These are phyloP conservation scores for Pisolithus microcarpus DNA, from an alignment of 768 basidiomycete species.

Conservation along the genomic window DNA sequence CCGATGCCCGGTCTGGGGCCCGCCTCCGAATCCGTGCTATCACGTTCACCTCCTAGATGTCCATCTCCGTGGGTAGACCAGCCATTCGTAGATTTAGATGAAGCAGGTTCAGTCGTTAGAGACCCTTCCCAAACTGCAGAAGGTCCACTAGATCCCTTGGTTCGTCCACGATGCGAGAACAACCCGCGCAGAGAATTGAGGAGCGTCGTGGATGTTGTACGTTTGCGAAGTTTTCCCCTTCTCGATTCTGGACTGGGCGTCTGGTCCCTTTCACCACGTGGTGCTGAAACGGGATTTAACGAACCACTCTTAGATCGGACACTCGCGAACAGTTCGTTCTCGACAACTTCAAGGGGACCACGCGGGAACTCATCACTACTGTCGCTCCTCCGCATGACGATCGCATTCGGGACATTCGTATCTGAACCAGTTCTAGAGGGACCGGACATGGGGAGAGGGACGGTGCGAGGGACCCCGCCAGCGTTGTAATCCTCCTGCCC, in stretches of 20 bases:
- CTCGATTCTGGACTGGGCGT: neutral
- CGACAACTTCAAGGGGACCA: too few relatives aligned
- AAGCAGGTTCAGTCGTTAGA: constrained; percentile 1
- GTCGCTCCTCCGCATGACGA: too few relatives aligned
- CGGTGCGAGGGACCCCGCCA: too few relatives aligned
- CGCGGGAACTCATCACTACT: too few relatives aligned
- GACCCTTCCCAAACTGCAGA: constrained; percentile 8
- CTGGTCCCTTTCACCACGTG: too few relatives aligned
- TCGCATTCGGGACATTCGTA: neutral
- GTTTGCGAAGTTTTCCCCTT: constrained; percentile 12
- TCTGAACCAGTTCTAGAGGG: neutral
- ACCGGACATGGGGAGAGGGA: neutral
- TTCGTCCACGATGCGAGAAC: constrained; percentile 9
- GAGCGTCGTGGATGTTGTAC: constrained; percentile 14
- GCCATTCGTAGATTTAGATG: neutral
- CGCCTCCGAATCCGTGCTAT: constrained; percentile 15
- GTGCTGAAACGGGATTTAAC: too few relatives aligned
- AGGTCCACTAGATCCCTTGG: constrained; percentile 11
- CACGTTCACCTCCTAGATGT: neutral
- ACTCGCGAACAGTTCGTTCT: too few relatives aligned
- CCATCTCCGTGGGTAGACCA: too few relatives aligned
- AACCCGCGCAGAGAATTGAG: constrained; percentile 22
- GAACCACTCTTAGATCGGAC: too few relatives aligned
- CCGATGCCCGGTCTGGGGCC: neutral
- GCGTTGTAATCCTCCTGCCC: neutral